Base-by-base conservation (phyloP, 208 protist genomes). In the Trypanosoma platydactyli region DNA sequence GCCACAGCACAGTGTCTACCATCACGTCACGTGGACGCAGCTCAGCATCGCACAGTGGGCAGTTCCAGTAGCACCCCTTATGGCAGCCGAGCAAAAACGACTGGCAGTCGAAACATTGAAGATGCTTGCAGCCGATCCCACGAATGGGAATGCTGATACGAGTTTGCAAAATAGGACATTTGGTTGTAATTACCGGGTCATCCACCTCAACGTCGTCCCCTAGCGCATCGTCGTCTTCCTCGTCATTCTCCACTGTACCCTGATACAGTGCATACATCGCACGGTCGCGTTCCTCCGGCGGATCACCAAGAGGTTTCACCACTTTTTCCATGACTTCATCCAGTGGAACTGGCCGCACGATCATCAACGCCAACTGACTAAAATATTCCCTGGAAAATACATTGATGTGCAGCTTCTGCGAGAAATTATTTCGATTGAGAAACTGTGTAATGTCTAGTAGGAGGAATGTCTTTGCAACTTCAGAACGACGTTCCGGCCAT, bases 51-150 rank as follows among this genome's bases (percentile, higher is more conserved):
- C 89, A 94, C 51, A 94, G 68, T 5, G 86, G 71, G 62, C 89
- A 94, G 73, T 94, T 94, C 86, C 89, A 94, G 76, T 91, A 94
- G 44, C 72, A 89, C 0, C 79, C 82, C 15, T 80, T 84, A 57
- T 84, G 56, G 58, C 84, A 78, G 49, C 80, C 81, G 12, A 88
- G 56, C n/a, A 95, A 65, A 72, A 80, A 89, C 16, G 81, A 61
- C 15, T 58, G 45, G 38, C 89, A 76, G 63, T 95, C 89, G 51
- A 95, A 74, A 57, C 89, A 95, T 68, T 95, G 89, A 41, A 90
- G 72, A 57, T 95, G 89, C 25, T 42, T 22, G 76, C 89, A 95
- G 38, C 69, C 52, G 0, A 29, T 20, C 0, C 89, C 89, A 40
- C 89, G 89, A 51, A 91, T 78, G 5, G 89, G 89, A 27, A 95